Conservation (phyloP, 1,284 basidiomycete genomes). For the Rhizoctonia solani region DNA sequence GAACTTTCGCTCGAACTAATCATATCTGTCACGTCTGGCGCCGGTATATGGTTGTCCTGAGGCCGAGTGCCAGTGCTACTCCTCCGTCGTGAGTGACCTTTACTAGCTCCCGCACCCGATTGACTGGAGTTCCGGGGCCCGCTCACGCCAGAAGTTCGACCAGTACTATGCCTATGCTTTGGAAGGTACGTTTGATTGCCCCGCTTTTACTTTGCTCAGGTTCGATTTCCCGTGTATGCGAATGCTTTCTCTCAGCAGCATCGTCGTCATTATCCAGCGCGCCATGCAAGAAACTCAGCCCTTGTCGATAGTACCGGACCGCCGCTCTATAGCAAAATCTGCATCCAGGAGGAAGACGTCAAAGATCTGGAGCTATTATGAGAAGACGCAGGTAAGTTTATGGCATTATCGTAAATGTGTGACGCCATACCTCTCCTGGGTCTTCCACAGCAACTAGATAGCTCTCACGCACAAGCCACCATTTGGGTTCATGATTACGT, state of each 20-base stretch:
- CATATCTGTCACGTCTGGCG: constrained; percentile 39
- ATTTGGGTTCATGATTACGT: constrained; percentile 73
- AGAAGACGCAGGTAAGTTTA: constrained; percentile 15
- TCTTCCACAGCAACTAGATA: constrained; percentile 89
- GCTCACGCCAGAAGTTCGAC: constrained; percentile 2
- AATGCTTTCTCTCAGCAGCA: constrained; percentile 41
- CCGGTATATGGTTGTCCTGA: constrained; percentile 11
- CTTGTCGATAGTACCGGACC: constrained; percentile 75
- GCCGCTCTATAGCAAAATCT: constrained; percentile 85
- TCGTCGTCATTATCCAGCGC: constrained; percentile 38
- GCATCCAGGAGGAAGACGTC: constrained; percentile 94
- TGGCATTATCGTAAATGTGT: not conserved
- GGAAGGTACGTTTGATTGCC: constrained; percentile 11
- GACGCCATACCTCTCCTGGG: constrained; percentile 73
- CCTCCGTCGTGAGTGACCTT: not conserved
- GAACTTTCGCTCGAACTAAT: constrained; percentile 45
- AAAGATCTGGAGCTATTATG: constrained; percentile 69
- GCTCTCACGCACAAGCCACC: constrained; percentile 94
- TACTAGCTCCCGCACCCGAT: not conserved
- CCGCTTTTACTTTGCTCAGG: constrained; percentile 15
- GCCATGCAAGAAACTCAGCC: constrained; percentile 62
- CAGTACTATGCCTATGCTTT: constrained; percentile 22
- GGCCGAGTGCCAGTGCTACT: constrained; percentile 4
- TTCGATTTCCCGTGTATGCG: constrained; percentile 32
- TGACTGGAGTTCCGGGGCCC: constrained; percentile 12